Percentiles rank a stretch among this genome's conserved stretches.
These are phyloP conservation scores for Cymbidium sinense DNA, from an alignment of 106 monocot genomes.

Conservation along the genomic window DNA sequence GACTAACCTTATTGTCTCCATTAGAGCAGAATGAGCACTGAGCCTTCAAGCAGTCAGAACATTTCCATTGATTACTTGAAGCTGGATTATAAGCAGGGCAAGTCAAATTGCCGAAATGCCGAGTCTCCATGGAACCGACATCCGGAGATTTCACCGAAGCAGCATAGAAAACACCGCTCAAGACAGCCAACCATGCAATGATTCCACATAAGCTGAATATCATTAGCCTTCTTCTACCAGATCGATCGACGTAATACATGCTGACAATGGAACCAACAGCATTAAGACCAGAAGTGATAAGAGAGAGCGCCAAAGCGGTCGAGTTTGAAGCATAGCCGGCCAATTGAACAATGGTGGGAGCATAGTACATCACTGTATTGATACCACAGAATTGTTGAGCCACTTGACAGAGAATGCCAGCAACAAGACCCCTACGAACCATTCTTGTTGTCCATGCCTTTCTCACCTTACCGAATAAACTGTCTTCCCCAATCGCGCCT, in stretches of 20 bases:
- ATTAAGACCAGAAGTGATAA: slow-evolving; percentile 81
- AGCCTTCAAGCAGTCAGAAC: slow-evolving; percentile 58
- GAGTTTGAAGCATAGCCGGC: slow-evolving; percentile 83
- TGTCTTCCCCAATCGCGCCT: slow-evolving; percentile 41
- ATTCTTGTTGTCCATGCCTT: slow-evolving; percentile 42
- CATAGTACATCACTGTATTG: slow-evolving; percentile 94
- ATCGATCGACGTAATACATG: slow-evolving; percentile 69
- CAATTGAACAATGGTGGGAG: slow-evolving; percentile 81
- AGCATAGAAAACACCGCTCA: slow-evolving; percentile 52
- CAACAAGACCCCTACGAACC: slow-evolving; percentile 58
- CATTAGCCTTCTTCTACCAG: slow-evolving; percentile 59
- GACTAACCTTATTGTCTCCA: slow-evolving; percentile 33
- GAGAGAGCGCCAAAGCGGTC: slow-evolving; percentile 68
- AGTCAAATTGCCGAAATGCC: slow-evolving; percentile 29
- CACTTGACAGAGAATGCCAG: slow-evolving; percentile 67
- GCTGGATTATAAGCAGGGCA: slow-evolving; percentile 39
- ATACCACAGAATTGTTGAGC: slow-evolving; percentile 87
- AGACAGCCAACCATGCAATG: slow-evolving; percentile 39
- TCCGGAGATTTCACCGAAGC: slow-evolving; percentile 45
- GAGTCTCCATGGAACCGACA: slow-evolving; percentile 33
- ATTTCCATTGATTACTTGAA: slow-evolving; percentile 37
- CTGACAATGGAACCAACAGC: slow-evolving; percentile 72
- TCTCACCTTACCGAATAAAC: slow-evolving; percentile 23
- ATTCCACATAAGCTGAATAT: slow-evolving; percentile 66
- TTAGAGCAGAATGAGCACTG: slow-evolving; percentile 61